phyloP scores from a whole-genome alignment of 257 asterid genomes.

The Echium plantagineum region DNA sequence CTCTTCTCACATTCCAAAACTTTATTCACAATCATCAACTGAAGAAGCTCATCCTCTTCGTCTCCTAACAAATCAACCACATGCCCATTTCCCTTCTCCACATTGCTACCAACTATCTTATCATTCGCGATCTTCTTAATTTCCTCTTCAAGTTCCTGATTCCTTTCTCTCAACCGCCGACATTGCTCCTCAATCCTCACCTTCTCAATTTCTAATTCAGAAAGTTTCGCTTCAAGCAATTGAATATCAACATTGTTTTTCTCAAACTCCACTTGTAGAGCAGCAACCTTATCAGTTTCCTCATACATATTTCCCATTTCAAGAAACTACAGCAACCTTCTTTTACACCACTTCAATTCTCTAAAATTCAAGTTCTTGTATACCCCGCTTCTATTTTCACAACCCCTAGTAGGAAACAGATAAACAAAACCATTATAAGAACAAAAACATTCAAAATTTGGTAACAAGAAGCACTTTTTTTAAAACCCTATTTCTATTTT shows the following conservation, averaged over 20 bases:
- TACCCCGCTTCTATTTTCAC: no score
- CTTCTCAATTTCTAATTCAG: no score
- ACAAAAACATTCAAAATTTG: no score
- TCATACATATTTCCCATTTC: constrained; percentile 19
- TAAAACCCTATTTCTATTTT: no score
- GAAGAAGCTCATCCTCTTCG: constrained; percentile 20
- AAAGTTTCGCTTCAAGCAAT: constrained; percentile 9
- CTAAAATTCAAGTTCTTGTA: no score
- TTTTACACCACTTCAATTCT: neutral
- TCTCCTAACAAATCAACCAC: neutral
- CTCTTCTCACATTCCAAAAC: constrained; percentile 44
- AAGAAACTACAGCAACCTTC: constrained; percentile 22
- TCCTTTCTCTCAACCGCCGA: constrained; percentile 23
- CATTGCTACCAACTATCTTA: constrained; percentile 5
- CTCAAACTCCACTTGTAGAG: constrained; percentile 20
- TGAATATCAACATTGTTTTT: constrained; percentile 13
- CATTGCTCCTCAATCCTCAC: no score
- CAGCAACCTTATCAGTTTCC: constrained; percentile 12
- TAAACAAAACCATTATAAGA: no score
- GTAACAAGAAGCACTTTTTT: no score
- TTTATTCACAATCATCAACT: constrained; percentile 37
- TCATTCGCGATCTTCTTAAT: neutral
- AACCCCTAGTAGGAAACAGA: no score
- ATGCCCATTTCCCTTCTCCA: neutral
- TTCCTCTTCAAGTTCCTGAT: constrained; percentile 25